Percentiles rank a stretch among this genome's conserved stretches.
Conservation (phyloP, 257 asterid genomes). For the Nicotiana paniculata region DNA sequence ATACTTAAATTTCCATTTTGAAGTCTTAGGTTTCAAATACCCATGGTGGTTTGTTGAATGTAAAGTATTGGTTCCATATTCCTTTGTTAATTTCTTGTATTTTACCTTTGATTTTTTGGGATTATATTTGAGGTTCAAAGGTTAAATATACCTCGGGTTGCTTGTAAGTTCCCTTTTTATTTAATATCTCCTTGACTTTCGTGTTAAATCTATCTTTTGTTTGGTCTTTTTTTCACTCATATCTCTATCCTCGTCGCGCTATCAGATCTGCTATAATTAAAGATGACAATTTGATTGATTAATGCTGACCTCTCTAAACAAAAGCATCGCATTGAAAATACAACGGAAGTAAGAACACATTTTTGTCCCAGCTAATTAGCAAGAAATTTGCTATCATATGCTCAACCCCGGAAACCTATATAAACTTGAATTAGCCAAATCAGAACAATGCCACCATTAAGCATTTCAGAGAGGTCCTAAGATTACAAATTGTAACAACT, state of each 20-base stretch:
- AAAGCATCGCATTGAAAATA: not conserved
- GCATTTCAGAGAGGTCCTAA: not conserved
- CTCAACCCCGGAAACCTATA: not conserved
- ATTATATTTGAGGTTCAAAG: not conserved
- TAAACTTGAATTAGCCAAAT: constrained; percentile 10
- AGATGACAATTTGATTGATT: not conserved
- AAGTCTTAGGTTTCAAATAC: not conserved
- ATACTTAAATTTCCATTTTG: not conserved
- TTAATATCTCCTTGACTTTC: not conserved
- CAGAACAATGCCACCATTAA: not conserved
- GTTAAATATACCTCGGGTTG: not conserved
- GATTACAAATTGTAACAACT: not conserved
- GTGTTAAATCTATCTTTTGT: not conserved
- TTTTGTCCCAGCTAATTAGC: not conserved
- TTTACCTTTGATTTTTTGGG: not conserved
- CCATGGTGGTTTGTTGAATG: not conserved
- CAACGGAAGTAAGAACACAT: not conserved
- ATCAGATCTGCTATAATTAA: not conserved
- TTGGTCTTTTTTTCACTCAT: not conserved
- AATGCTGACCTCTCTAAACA: not conserved
- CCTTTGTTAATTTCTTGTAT: not conserved
- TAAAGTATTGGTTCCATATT: not conserved
- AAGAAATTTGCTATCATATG: not conserved
- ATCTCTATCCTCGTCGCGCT: not conserved
- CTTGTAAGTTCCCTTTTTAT: not conserved